Evolutionary conservation across 1,284 basidiomycete genomes (phyloP), one percentile per base, ranked within the genome.

Genomic region (Boletus mariae): DNA sequence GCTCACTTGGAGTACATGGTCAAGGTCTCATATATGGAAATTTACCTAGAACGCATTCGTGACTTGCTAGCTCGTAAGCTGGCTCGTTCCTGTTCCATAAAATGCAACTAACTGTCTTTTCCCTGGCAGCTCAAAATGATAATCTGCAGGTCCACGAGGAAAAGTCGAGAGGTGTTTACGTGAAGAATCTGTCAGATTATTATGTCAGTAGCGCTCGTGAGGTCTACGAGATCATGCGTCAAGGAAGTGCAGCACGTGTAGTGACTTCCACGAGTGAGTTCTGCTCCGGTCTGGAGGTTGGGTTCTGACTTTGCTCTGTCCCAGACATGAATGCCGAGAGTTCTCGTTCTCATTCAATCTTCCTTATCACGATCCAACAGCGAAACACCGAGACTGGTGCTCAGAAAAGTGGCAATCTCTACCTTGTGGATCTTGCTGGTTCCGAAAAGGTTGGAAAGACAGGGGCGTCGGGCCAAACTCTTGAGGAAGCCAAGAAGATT

Each of bases 271-370:
- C 97, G 5, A 97, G 94, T 96, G 62, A 71, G 89, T 77, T 26
- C 31, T 45, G 25, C 45, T 54, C 25, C 32, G 23, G 32, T 28
- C 32, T 23, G 20, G 37, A 42, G 29, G 41, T 51, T 45, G 26
- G 34, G 43, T 51, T 45, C 51, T 57, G 23, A 64, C 35, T 37
- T 49, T 54, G 53, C 32, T 42, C 46, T 43, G n/a, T 56, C 28
- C n/a, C 64, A 97, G 94, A 98, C 74, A 99, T 99, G 97, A 99
- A 99, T 71, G 95, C 97, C 59, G 97, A 99, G 73, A 96, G 93
- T 53, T 99, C 97, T 25, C 92, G 97, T 47, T 99, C 97, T 20
- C 97, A 99, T 73, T 98, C 97, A 12, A 99, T 99, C 69, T 99
- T 99, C 74, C 83, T 99, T 54, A 94, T 99, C 64, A 95, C 93